Percentiles rank a stretch among this genome's conserved stretches.
phyloP scores from a whole-genome alignment of 164 flowering plant genomes.

The grape (Vitis vinifera) region DNA sequence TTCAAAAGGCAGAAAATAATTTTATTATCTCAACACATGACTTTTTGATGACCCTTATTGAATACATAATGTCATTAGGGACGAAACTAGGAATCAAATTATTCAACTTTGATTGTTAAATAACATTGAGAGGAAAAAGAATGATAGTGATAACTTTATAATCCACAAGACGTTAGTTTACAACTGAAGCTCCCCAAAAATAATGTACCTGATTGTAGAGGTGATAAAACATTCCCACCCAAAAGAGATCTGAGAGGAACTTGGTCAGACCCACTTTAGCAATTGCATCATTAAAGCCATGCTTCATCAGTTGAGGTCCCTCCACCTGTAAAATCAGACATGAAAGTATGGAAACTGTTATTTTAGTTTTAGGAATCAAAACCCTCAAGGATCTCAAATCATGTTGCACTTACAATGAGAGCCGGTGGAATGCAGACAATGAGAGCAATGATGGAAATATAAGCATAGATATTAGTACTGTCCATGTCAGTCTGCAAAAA shows the following conservation, averaged over 20 bases:
- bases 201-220: slow-evolving; percentile 88
- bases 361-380: not conserved
- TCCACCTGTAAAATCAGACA: slow-evolving; percentile 52
- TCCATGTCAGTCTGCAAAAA: slow-evolving; percentile 88
- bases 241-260: slow-evolving; percentile 84
- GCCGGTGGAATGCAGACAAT: slow-evolving; percentile 94
- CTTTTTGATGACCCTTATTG: not conserved
- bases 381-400: not conserved
- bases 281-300: slow-evolving; percentile 84
- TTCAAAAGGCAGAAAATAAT: slow-evolving; percentile 2
- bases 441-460: slow-evolving; percentile 91
- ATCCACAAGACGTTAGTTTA: not conserved
- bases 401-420: slow-evolving; percentile 56
- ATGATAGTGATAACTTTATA: too few relatives aligned
- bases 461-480: slow-evolving; percentile 90
- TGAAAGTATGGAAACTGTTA: not conserved
- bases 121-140: too few relatives aligned
- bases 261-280: slow-evolving; percentile 88
- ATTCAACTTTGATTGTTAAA: too few relatives aligned
- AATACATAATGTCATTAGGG: not conserved
- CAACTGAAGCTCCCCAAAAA: not conserved
- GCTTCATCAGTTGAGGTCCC: slow-evolving; percentile 74
- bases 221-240: slow-evolving; percentile 99
- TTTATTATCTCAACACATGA: not conserved
- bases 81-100: not conserved